Evolutionary conservation across 352 stramenopile species (phyloP).

Genomic region (Pythium coloratum): DNA sequence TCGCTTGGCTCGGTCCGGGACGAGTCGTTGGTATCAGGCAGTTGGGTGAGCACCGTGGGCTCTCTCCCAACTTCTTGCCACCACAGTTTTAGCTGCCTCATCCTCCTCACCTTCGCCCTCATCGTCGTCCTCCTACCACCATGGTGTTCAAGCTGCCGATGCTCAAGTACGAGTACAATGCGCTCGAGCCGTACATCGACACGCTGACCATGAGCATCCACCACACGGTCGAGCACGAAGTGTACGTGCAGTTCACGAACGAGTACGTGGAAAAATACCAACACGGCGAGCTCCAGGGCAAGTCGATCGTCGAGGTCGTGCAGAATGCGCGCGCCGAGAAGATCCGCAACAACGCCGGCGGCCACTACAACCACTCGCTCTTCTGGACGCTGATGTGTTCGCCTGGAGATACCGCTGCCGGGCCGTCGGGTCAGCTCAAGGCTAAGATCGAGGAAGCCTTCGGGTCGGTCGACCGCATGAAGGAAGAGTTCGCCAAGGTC

Average conservation of each 20-base stretch:
- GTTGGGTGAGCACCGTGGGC: background rate
- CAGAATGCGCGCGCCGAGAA: slow-evolving; percentile 31
- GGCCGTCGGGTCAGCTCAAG: slow-evolving; percentile 34
- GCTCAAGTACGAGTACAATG: slow-evolving; percentile 55
- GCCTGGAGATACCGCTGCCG: slow-evolving; percentile 15
- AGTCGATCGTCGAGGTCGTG: slow-evolving; percentile 33
- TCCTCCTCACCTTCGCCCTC: background rate
- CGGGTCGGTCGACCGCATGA: slow-evolving; percentile 55
- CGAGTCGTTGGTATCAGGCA: background rate
- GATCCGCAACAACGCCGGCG: slow-evolving; percentile 34
- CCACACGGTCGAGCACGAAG: slow-evolving; percentile 50
- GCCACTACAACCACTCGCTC: slow-evolving; percentile 34
- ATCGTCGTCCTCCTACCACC: background rate
- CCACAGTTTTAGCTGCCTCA: background rate
- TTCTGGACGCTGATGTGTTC: slow-evolving; percentile 37
- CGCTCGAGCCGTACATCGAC: slow-evolving; percentile 52
- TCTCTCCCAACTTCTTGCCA: background rate
- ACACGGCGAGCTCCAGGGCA: slow-evolving; percentile 36
- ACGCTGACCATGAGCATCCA: slow-evolving; percentile 61
- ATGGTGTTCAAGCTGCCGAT: slow-evolving; percentile 44
- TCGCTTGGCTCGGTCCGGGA: background rate
- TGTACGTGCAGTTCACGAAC: slow-evolving; percentile 43
- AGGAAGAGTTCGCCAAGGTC: slow-evolving; percentile 43
- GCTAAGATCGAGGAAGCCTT: slow-evolving; percentile 43
- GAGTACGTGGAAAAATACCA: slow-evolving; percentile 39